Evolutionary conservation across 176 grass and related monocot genomes (phyloP).

Genomic region (Metroxylon sagu): DNA sequence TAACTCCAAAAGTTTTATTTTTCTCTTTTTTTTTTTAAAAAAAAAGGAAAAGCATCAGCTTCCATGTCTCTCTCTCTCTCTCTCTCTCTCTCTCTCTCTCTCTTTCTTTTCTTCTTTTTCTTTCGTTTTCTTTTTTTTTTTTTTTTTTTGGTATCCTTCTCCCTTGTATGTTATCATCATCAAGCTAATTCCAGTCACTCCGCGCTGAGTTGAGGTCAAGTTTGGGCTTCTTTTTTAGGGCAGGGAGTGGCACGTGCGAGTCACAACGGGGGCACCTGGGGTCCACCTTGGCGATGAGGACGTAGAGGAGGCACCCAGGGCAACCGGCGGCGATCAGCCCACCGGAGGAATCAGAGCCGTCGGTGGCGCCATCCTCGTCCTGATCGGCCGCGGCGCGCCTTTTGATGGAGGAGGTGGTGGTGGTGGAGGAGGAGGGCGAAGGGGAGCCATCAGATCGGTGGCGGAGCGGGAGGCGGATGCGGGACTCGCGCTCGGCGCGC

Average conservation of each 20-base stretch:
- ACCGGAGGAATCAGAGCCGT: slow-evolving; percentile 49
- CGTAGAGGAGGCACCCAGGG: slow-evolving; percentile 84
- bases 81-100: no score
- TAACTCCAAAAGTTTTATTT: no score
- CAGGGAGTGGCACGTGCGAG: slow-evolving; percentile 42
- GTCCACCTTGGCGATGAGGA: slow-evolving; percentile 70
- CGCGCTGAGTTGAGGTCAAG: slow-evolving; percentile 42
- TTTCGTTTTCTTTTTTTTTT: no score
- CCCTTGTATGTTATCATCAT: no score
- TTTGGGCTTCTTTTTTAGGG: slow-evolving; percentile 44
- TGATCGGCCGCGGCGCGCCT: slow-evolving; percentile 23
- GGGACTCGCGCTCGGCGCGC: slow-evolving; percentile 60
- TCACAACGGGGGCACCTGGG: slow-evolving; percentile 79
- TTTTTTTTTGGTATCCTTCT: no score
- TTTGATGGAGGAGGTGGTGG: slow-evolving; percentile 54
- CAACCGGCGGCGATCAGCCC: slow-evolving; percentile 78
- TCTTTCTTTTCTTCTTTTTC: no score
- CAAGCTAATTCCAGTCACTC: no score
- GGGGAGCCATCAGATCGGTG: slow-evolving; percentile 16
- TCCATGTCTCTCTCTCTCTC: no score
- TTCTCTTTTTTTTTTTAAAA: no score
- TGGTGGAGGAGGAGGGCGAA: slow-evolving; percentile 47
- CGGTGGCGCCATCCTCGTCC: slow-evolving; percentile 36
- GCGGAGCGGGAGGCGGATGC: slow-evolving; percentile 30
- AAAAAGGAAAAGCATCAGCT: no score